Evolutionary conservation across 208 protist species (phyloP).

Genomic region (Wallacemonas sp.): DNA sequence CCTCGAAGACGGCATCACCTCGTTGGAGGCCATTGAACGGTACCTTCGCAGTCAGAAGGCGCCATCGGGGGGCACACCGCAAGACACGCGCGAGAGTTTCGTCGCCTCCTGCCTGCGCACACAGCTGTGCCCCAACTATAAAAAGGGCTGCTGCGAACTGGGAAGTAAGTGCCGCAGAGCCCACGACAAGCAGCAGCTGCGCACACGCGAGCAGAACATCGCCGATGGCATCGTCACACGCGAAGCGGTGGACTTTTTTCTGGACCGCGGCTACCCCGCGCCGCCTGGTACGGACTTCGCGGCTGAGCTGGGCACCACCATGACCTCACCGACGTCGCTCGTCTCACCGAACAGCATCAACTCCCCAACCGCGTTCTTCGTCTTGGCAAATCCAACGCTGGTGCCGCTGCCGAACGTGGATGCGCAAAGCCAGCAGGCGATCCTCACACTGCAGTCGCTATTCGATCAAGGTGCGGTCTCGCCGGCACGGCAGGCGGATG

Average conservation of each 20-base stretch:
- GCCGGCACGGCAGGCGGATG: neutral
- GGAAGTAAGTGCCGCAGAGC: constrained; percentile 5
- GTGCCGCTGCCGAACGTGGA: neutral
- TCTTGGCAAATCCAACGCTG: neutral
- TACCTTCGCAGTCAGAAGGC: neutral
- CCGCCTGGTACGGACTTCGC: neutral
- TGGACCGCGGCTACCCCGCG: neutral
- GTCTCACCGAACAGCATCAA: neutral
- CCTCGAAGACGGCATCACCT: neutral
- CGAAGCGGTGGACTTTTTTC: constrained; percentile 3
- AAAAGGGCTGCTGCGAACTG: constrained; percentile 7
- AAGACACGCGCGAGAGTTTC: constrained; percentile 7
- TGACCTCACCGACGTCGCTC: neutral
- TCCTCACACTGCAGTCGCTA: neutral
- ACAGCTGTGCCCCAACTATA: constrained; percentile 3
- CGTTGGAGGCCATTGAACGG: neutral
- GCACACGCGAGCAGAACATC: constrained; percentile 6
- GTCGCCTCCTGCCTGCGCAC: constrained; percentile 3
- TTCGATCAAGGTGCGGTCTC: neutral
- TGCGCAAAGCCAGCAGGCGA: neutral
- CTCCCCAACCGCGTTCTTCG: neutral
- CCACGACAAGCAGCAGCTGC: constrained; percentile 1
- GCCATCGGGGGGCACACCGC: neutral
- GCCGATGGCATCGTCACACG: constrained; percentile 5
- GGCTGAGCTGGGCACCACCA: neutral